Conservation (phyloP, 768 basidiomycete species). For the Artomyces pyxidatus region DNA sequence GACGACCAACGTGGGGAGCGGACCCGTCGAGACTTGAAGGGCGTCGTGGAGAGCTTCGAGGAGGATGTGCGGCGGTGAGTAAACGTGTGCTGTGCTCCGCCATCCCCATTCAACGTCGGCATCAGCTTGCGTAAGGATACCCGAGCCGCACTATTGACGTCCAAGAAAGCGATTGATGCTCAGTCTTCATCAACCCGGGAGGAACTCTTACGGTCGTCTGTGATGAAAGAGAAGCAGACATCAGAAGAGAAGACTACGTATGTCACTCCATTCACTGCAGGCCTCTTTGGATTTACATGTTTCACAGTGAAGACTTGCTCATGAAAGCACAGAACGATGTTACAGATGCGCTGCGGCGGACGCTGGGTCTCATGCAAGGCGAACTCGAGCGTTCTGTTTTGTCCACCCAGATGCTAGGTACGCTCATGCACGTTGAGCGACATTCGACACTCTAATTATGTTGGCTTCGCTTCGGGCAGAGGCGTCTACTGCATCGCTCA, state of each 20-base stretch:
- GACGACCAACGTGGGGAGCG: constrained; percentile 63
- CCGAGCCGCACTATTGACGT: constrained; percentile 60
- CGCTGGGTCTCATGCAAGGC: constrained; percentile 78
- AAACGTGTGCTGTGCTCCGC: background rate
- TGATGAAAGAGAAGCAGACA: constrained; percentile 37
- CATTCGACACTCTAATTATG: background rate
- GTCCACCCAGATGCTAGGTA: constrained; percentile 79
- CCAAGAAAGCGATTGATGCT: constrained; percentile 67
- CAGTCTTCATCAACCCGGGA: constrained; percentile 51
- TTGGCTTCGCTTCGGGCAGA: constrained; percentile 37
- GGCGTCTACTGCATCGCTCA: constrained; percentile 68
- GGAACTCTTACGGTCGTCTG: constrained; percentile 55
- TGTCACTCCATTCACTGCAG: constrained; percentile 20
- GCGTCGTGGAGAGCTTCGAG: constrained; percentile 41
- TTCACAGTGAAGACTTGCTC: constrained; percentile 65
- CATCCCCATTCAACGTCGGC: background rate
- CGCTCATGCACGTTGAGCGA: too few relatives aligned
- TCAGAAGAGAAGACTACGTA: constrained; percentile 56
- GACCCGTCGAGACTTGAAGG: constrained; percentile 39
- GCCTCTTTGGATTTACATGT: constrained; percentile 2
- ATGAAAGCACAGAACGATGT: constrained; percentile 88
- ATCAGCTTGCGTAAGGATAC: constrained; percentile 53
- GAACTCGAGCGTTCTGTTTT: constrained; percentile 89
- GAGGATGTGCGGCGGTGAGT: constrained; percentile 44
- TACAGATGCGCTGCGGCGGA: constrained; percentile 80